phyloP scores from a whole-genome alignment of 2,329 filamentous ascomycete genomes.

The Neurospora crassa region DNA sequence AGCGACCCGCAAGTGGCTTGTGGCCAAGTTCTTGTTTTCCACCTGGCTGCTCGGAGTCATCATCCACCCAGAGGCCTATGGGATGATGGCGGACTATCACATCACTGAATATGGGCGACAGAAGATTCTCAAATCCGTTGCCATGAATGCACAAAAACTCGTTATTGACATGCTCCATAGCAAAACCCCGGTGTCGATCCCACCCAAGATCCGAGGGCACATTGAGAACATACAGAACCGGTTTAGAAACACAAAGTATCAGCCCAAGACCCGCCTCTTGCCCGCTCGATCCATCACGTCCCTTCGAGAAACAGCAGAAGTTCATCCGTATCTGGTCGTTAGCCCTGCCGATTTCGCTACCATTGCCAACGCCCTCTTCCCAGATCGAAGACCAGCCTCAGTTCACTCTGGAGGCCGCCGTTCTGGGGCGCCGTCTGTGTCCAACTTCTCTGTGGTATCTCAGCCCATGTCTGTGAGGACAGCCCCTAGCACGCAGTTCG shows the following conservation, averaged over 20 bases:
- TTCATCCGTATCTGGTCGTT: constrained; percentile 71
- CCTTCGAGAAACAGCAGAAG: constrained; percentile 64
- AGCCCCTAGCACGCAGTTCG: constrained; percentile 42
- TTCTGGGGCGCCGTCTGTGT: constrained; percentile 59
- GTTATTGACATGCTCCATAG: constrained; percentile 71
- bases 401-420: constrained; percentile 50
- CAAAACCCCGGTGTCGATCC: constrained; percentile 52
- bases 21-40: constrained; percentile 88
- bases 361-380: constrained; percentile 75
- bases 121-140: constrained; percentile 70
- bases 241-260: constrained; percentile 46
- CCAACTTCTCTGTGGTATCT: constrained; percentile 57
- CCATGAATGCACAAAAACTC: constrained; percentile 67
- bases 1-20: constrained; percentile 70
- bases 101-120: constrained; percentile 86
- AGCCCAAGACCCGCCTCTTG: constrained; percentile 48
- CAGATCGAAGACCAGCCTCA: constrained; percentile 58
- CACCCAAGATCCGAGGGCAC: constrained; percentile 54
- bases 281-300: constrained; percentile 65
- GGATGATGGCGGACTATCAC: constrained; percentile 79
- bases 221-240: constrained; percentile 62
- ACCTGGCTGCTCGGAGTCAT: constrained; percentile 76
- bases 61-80: constrained; percentile 75
- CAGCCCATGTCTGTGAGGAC: constrained; percentile 56
- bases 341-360: constrained; percentile 72